Evolutionary conservation across 1,284 basidiomycete genomes (phyloP), one percentile per base, ranked within the genome.

Genomic region (Wallemia mellicola): DNA sequence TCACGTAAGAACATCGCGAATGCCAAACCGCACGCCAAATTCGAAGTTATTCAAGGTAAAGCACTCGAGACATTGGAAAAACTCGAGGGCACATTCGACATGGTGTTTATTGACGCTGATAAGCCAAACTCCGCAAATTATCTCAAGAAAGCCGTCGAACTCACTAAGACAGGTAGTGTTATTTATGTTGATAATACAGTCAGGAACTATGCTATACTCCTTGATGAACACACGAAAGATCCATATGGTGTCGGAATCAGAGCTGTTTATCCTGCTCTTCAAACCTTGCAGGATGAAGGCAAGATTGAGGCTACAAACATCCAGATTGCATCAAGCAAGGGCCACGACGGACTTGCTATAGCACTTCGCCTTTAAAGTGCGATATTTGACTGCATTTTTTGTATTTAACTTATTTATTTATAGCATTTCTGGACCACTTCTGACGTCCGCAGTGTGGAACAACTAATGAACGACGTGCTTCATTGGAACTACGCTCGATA

Each of bases 51-150:
- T 28, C 67, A 76, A 57, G 78, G 77, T 0, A 70, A 73, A 54
- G 79, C 77, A 0, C 67, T 68, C 2, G 73, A 78, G 0, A 71
- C 73, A 0, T 66, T 80, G 24, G 60, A 61, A 27, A 70, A 66
- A 33, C 65, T 79, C 28, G 70, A 72, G 17, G 65, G 68, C 5
- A 71, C 71, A 1, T 80, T 78, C 66, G 78, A 80, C 65, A 66
- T 80, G 27, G 71, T 72, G 2, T 80, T 80, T 69, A 78, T 80
- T 62, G 78, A 79, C 65, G 78, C 78, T 1, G 78, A 80, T 69
- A 79, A 79, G 64, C 63, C 66, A 11, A 72, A 69, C 24, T 62
- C 9, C 9, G 38, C 38, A 5, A n/a, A 7, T 11, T 48, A 48
- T 48, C 38, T 48, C 38, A 11, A n/a, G 14, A 48, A 48, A n/a